Evolutionary conservation across 83 land plant species (phyloP).

Genomic region (Isoetes engelmannii): DNA sequence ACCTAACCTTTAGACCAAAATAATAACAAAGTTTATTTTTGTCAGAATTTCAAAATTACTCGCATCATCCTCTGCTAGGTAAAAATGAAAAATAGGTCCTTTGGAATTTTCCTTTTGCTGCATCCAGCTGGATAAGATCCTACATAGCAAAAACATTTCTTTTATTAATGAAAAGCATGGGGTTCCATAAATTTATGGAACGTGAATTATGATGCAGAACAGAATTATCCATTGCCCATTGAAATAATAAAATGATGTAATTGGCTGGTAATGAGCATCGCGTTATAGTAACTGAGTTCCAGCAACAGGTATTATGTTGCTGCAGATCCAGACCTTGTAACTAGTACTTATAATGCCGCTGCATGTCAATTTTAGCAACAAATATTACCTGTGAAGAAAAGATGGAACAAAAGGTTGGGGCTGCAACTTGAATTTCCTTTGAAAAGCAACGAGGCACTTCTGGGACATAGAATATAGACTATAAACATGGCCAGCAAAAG

Average conservation of each 20-base stretch:
- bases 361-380: background rate
- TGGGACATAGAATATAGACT: constrained; percentile 71
- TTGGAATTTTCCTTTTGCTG: constrained; percentile 47
- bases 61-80: constrained; percentile 73
- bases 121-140: constrained; percentile 48
- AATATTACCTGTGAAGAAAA: background rate
- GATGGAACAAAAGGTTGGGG: constrained; percentile 15
- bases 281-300: too few relatives aligned
- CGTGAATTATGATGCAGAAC: constrained; percentile 36
- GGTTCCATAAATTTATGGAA: background rate
- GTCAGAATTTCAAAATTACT: constrained; percentile 25
- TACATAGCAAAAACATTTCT: constrained; percentile 2
- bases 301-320: constrained; percentile 1
- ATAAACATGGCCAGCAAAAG: constrained; percentile 78
- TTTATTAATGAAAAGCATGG: constrained; percentile 27
- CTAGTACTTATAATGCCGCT: background rate
- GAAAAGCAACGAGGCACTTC: constrained; percentile 63
- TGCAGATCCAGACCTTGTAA: constrained; percentile 1
- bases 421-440: constrained; percentile 14
- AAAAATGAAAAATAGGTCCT: constrained; percentile 72
- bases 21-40: background rate
- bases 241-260: background rate
- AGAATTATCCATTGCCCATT: constrained; percentile 19
- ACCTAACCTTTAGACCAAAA: too few relatives aligned
- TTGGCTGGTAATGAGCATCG: constrained; percentile 6